Evolutionary conservation across 2,329 filamentous ascomycete genomes (phyloP), one percentile per base, ranked within the genome.

Genomic region (Penicillium brevicompactum): DNA sequence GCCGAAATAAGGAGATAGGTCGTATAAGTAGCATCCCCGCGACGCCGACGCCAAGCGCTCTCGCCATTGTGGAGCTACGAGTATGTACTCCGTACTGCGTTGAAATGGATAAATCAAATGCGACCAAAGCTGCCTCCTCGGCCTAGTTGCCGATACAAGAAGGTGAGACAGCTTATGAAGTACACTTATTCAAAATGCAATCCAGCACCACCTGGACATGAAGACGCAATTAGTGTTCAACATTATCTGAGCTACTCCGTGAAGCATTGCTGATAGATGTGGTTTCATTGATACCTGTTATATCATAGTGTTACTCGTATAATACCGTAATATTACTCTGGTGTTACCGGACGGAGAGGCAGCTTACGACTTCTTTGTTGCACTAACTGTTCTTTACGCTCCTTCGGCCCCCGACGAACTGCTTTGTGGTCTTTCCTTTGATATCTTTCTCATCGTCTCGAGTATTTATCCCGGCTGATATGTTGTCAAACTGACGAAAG

Each of bases 21-120:
- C 43, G 27, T n/a, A 21, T 24, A 51, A 41, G 41, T 43, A n/a
- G 13, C 38, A n/a, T 37, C n/a, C n/a, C 14, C 5, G 24, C 24
- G 24, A 27, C 24, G 24, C 24, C 10, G 30, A 41, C 46, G 50
- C 42, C 49, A 46, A 53, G 47, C 31, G 45, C 46, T 53, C 24
- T 54, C 60, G 44, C 59, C 60, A 64, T 63, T 57, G 62, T 64
- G 62, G 62, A 62, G 56, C 43, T 46, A 2, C 2, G 30, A 38
- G 38, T 38, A 8, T 18, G 9, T 13, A 21, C 5, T 18, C 8
- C 18, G 18, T 18, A 21, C 5, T 18, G 13, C 18, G 18, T 18
- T 18, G 30, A 31, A 24, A 16, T 14, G 16, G 21, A 22, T 16
- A 34, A 7, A 22, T 34, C 11, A 7, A 4, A 37, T 37, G 34